Conservation (phyloP, 2,329 filamentous ascomycete species). For the Waltergamsia citrina region DNA sequence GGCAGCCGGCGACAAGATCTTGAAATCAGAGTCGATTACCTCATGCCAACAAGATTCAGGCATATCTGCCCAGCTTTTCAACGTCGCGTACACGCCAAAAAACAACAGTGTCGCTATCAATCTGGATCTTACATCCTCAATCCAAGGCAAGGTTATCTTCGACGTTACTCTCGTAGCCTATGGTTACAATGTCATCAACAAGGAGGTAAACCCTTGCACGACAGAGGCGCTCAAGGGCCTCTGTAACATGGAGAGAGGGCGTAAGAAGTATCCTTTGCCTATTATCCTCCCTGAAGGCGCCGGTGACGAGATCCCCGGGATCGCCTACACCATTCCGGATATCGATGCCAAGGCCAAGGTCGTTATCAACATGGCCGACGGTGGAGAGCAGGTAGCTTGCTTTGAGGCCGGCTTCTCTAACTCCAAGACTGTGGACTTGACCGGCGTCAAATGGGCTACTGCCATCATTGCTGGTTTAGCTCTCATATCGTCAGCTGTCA, state of each 20-base stretch:
- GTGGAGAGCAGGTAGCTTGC: conserved; percentile 62
- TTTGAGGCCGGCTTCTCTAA: conserved; percentile 84
- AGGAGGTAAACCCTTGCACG: conserved; percentile 67
- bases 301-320: conserved; percentile 61
- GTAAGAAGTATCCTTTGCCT: conserved; percentile 67
- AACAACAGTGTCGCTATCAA: conserved; percentile 67
- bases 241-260: conserved; percentile 84
- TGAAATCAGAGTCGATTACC: conserved; percentile 76
- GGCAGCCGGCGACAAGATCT: conserved; percentile 53
- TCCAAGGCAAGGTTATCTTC: conserved; percentile 73
- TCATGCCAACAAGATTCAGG: conserved; percentile 76
- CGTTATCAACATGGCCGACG: conserved; percentile 63
- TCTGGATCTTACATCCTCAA: conserved; percentile 71
- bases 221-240: conserved; percentile 61
- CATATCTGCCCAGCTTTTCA: conserved; percentile 83
- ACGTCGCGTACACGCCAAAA: conserved; percentile 67
- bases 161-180: conserved; percentile 73
- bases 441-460: conserved; percentile 82
- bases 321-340: conserved; percentile 85
- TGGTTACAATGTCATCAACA: conserved; percentile 62
- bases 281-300: conserved; percentile 47
- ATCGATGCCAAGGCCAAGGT: conserved; percentile 79
- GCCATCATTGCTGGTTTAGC: conserved; percentile 81
- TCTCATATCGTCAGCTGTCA: conserved; percentile 75
- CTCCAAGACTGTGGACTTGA: conserved; percentile 81